Conservation (phyloP, 495 filamentous ascomycete species). For the Xanthoparmelia taractica region DNA sequence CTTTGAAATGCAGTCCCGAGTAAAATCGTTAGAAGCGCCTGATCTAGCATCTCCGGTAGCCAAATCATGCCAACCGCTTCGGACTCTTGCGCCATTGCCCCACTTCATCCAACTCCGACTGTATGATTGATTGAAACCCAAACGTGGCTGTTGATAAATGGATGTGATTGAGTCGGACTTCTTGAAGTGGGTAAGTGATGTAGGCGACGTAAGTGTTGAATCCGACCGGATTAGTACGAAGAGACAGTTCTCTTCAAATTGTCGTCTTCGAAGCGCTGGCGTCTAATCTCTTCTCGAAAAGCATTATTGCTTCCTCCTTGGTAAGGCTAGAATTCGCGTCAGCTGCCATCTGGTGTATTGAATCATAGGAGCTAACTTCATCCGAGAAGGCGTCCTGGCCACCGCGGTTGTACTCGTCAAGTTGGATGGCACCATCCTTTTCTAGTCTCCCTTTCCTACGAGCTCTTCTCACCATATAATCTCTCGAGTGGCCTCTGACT, state of each 20-base stretch:
- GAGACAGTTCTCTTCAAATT: conserved; percentile 11
- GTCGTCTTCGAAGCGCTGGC: conserved; percentile 21
- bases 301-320: conserved; percentile 22
- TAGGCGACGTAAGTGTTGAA: neutral
- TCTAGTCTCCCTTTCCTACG: conserved; percentile 17
- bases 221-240: conserved; percentile 5
- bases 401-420: conserved; percentile 19
- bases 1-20: neutral
- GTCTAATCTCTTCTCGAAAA: conserved; percentile 22
- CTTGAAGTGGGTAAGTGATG: neutral
- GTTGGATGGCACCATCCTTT: conserved; percentile 16
- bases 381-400: conserved; percentile 17
- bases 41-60: neutral
- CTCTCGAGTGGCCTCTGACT: conserved; percentile 13
- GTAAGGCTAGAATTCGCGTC: conserved; percentile 7
- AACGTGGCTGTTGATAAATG: neutral
- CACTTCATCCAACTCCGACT: neutral
- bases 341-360: neutral
- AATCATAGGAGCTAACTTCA: conserved; percentile 3
- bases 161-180: neutral
- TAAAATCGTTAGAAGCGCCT: neutral
- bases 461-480: conserved; percentile 23
- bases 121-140: neutral
- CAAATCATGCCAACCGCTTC: conserved; percentile 3
- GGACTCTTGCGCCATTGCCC: neutral